Conservation (phyloP, 305 asterid genomes). For the Fraxinus sp. region DNA sequence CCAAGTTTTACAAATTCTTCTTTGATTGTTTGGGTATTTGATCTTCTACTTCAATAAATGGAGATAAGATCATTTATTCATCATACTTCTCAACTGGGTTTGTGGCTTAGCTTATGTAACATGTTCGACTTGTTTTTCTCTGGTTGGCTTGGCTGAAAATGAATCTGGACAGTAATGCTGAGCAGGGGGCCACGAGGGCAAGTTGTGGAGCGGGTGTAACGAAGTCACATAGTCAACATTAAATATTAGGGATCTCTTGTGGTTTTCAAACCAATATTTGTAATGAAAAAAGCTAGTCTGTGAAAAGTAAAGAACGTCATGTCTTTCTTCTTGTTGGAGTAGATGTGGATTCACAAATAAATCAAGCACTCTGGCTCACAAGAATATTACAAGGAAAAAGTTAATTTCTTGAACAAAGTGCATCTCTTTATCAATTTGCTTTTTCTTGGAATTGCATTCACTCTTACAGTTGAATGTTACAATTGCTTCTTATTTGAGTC, state of each 20-base stretch:
- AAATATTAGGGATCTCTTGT: not conserved
- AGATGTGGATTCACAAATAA: not conserved
- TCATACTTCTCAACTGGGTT: not conserved
- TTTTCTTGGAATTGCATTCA: not conserved
- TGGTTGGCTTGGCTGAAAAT: not conserved
- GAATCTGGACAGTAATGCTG: not conserved
- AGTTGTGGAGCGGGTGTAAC: not conserved
- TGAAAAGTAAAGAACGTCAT: not conserved
- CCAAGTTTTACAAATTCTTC: not conserved
- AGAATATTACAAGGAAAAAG: not conserved
- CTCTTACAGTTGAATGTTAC: not conserved
- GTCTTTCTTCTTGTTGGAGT: not conserved
- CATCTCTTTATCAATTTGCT: not conserved
- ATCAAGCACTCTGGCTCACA: not conserved
- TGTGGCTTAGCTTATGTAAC: not conserved
- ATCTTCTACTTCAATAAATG: too few relatives aligned
- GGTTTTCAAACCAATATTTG: not conserved
- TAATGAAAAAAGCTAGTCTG: not conserved
- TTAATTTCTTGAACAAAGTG: not conserved
- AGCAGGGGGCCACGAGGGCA: not conserved
- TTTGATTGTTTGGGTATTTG: not conserved
- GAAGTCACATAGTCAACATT: not conserved
- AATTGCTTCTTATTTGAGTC: not conserved
- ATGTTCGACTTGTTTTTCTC: not conserved
- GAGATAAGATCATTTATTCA: too few relatives aligned